Evolutionary conservation across 257 asterid genomes (phyloP), one percentile per base, ranked within the genome.

Genomic region (Jacaranda copaia): DNA sequence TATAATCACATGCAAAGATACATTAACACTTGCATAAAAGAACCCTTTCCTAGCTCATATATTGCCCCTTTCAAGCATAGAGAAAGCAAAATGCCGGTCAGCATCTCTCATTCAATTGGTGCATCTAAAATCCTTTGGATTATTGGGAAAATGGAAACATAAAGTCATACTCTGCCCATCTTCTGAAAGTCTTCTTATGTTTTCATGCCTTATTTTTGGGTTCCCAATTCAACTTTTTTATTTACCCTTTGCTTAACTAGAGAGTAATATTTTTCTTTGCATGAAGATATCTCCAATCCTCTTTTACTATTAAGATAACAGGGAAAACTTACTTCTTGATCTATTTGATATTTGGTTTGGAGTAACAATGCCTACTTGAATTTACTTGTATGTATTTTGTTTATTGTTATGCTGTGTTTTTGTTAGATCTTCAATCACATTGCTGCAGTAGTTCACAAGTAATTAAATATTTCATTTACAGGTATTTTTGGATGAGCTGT

Each of bases 401-500:
- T 64, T 55, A 11, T 56, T 63, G 59, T 56, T 53, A 12, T 58
- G 46, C 52, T 49, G 36, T 7, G 19, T 61, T 38, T 45, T 76
- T 4, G 32, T 74, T 78, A 15, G 3, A 62, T 76, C 9, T 16
- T 52, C 35, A 15, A 60, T 14, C 39, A 11, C 42, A 46, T 59
- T 55, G 48, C 46, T 77, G 39, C 49, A 18, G 57, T 16, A 74
- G 45, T 79, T 73, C 72, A 73, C 13, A 59, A 70, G 60, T 78
- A 68, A 79, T 11, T 57, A 74, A 42, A 67, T 57, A 56, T 59
- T 83, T 74, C 65, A 18, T 80, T 38, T 70, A 45, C 92, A 95
- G 98, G 92, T 91, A 45, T 78, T 89, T 72, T 77, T 91, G 75
- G 98, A 95, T 74, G 98, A 93, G 92, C 87, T 93, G 76, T 79